Evolutionary conservation across 495 filamentous ascomycete species (phyloP).

Genomic region (Hypoxylon subgilvum): DNA sequence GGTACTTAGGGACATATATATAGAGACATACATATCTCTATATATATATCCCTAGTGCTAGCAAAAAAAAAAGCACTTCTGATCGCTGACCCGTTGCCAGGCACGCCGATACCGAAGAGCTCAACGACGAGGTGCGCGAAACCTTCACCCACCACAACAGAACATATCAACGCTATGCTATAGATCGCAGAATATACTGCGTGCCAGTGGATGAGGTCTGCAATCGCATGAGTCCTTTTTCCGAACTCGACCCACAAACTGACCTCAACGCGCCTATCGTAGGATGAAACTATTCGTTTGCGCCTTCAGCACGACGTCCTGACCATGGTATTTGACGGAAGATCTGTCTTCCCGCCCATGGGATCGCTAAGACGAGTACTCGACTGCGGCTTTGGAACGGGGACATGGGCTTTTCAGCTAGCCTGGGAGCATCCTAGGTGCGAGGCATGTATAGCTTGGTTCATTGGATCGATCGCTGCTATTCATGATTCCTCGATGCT

Average conservation of each 20-base stretch:
- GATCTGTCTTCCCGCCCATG: constrained; percentile 81
- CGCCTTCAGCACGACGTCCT: constrained; percentile 73
- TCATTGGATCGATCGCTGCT: constrained; percentile 18
- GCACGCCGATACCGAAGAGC: constrained; percentile 43
- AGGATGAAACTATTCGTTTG: constrained; percentile 85
- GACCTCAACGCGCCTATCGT: constrained; percentile 31
- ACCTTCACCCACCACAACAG: constrained; percentile 70
- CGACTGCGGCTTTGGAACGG: constrained; percentile 78
- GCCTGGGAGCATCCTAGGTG: constrained; percentile 71
- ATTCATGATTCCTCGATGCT: constrained; percentile 2
- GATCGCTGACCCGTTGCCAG: constrained; percentile 34
- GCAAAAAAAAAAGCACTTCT: constrained; percentile 16
- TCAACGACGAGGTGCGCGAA: constrained; percentile 59
- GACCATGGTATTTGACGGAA: constrained; percentile 72
- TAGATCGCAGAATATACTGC: constrained; percentile 76
- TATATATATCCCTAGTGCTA: constrained; percentile 27
- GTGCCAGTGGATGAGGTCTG: constrained; percentile 83
- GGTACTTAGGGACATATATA: no score
- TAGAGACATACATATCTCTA: no score
- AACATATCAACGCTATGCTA: constrained; percentile 73
- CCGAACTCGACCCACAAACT: constrained; percentile 17
- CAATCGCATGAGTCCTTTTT: constrained; percentile 24
- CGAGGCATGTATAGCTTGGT: constrained; percentile 62
- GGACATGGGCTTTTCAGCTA: constrained; percentile 55
- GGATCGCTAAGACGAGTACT: constrained; percentile 67